phyloP scores from a whole-genome alignment of 192 early-diverging fungal species.

The Kappamyces sp. region DNA sequence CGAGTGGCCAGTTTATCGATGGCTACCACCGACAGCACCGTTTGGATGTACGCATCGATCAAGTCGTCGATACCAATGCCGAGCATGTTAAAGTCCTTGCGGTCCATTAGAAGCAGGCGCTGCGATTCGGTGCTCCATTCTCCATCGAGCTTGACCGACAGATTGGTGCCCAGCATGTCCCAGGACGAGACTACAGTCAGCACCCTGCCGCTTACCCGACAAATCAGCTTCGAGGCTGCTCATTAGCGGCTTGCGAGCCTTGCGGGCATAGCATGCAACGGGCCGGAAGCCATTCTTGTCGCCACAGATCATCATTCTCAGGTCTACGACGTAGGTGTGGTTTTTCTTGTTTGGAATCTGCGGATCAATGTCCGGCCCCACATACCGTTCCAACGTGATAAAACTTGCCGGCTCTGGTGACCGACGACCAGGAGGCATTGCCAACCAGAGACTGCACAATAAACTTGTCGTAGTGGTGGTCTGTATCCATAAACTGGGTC shows the following conservation, averaged over 20 bases:
- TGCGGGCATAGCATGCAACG: slow-evolving; percentile 74
- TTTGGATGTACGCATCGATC: slow-evolving; percentile 86
- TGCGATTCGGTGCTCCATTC: slow-evolving; percentile 80
- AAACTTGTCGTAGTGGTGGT: slow-evolving; percentile 86
- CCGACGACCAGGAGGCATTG: slow-evolving; percentile 75
- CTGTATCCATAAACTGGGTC: slow-evolving; percentile 61
- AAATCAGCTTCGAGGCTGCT: no score
- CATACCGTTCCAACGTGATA: slow-evolving; percentile 87
- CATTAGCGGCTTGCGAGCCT: slow-evolving; percentile 65
- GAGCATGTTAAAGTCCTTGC: slow-evolving; percentile 84
- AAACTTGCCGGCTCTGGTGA: slow-evolving; percentile 69
- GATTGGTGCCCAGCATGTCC: slow-evolving; percentile 89
- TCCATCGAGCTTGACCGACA: slow-evolving; percentile 67
- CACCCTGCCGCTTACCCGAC: slow-evolving; percentile 47
- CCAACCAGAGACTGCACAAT: slow-evolving; percentile 86
- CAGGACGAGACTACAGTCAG: slow-evolving; percentile 56
- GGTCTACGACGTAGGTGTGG: slow-evolving; percentile 76
- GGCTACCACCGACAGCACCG: slow-evolving; percentile 73
- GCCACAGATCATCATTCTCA: slow-evolving; percentile 83
- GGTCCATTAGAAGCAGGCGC: slow-evolving; percentile 78
- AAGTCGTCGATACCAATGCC: slow-evolving; percentile 79
- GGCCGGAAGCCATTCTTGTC: slow-evolving; percentile 69
- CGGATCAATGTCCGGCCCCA: no score
- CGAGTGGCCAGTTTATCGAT: slow-evolving; percentile 57
- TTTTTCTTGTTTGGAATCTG: slow-evolving; percentile 88